Evolutionary conservation across 805 yeast species (phyloP), one percentile per base, ranked within the genome.

Genomic region (Kregervanrija fluxuum): DNA sequence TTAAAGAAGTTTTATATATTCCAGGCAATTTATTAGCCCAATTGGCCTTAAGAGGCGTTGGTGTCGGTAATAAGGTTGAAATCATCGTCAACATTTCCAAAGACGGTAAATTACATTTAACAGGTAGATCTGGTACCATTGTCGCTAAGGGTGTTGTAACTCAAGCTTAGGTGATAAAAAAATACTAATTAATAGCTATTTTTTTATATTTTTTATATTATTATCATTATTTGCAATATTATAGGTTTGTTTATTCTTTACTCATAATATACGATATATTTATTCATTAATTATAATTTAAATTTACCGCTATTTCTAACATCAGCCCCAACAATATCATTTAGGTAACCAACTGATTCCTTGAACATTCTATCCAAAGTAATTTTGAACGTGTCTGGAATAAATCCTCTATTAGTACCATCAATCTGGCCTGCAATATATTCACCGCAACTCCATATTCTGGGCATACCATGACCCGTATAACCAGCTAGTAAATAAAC

Each of bases 11-110:
- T 52, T 80, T 79, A 38, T 80, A 79, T 71, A 76, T 76, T 59
- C 77, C 89, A 51, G 87, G 88, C 52, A 74, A 78, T 43, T 75
- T 79, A 57, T 74, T 93, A 57, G 95, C 89, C 52, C 86, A 85
- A 61, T 70, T 89, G 54, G 83, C 82, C 42, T 71, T 90, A 49
- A 78, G 81, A 64, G 87, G 79, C 55, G 82, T 79, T 56, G 73
- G 77, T 57, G 74, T 76, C 42, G 80, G 80, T 53, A 65, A 76
- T 46, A 75, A 79, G 57, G 73, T 90, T 54, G 96, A 85, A 67
- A 72, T 82, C 44, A 72, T 75, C 44, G 69, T 82, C 45, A 82
- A 78, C 68, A 77, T 83, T 54, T 73, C 81, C 47, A 76, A 73
- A 55, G 85, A 80, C 47, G 82, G 84, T 49, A 71, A 74, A 56